Evolutionary conservation across 2,329 filamentous ascomycete genomes (phyloP), one percentile per base, ranked within the genome.

Genomic region (Pleoardoris graminearum): DNA sequence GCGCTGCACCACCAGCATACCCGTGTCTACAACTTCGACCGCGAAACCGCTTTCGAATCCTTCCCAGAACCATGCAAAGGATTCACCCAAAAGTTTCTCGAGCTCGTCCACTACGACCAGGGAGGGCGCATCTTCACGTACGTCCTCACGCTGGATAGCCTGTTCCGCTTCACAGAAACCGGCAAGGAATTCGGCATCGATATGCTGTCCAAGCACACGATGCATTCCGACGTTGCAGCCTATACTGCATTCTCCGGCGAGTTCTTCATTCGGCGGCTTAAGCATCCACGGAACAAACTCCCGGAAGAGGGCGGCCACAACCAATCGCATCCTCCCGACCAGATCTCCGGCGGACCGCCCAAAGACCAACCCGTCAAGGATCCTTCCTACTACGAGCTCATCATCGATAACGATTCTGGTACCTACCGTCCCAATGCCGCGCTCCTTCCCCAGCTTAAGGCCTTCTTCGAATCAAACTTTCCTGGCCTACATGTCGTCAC

Each of bases 111-210:
- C 65, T 93, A 88, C 68, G 91, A 93, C 65, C 84, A 94, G 63
- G 92, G 91, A 16, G 88, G 89, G 1, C 85, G 91, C 11, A 85
- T 95, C 51, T 97, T 94, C 68, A 97, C 93, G 19, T 97, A 97
- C 63, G 87, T 97, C 22, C 78, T 97, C 19, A 96, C 91, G 0
- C 81, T 97, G 6, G 93, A 97, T 67, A 89, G 88, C 4, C 80
- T 93, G 48, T 83, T 95, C 68, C 87, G 91, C 39, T 97, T 97
- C 75, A 97, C 93, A 1, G 93, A 97, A 73, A 97, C 93, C 0
- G 93, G 93, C 25, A 94, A 94, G 64, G 92, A 97, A 66, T 97
- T 97, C 54, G 91, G 92, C 47, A 91, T 97, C 65, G 93, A 97
- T 75, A 79, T 97, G 72, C 76, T 97, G 65, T 91, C 87, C 72